phyloP scores from a whole-genome alignment of 495 filamentous ascomycete species.

The Penicillium pancosmium region DNA sequence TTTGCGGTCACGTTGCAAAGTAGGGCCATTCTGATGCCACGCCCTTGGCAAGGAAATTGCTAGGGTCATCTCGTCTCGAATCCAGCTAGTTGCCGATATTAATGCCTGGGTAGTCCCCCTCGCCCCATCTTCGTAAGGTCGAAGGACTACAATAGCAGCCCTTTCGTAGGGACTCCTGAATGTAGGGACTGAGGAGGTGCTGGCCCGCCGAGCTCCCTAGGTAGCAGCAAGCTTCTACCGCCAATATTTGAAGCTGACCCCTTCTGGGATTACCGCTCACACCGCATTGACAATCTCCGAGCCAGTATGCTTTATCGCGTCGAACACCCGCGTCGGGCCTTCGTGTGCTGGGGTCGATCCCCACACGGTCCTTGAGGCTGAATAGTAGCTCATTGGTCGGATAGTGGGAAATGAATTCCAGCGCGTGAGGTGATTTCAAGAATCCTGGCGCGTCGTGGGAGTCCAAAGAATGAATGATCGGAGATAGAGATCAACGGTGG shows the following conservation, averaged over 20 bases:
- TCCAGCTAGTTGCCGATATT: constrained; percentile 45
- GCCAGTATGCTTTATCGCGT: constrained; percentile 29
- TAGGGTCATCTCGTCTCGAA: constrained; percentile 54
- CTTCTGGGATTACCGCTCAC: constrained; percentile 49
- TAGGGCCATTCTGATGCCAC: constrained; percentile 59
- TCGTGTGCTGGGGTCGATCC: constrained; percentile 7
- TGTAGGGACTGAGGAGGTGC: constrained; percentile 24
- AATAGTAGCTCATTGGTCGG: constrained; percentile 55
- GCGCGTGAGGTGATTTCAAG: constrained; percentile 49
- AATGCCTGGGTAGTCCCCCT: constrained; percentile 50
- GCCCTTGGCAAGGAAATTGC: constrained; percentile 56
- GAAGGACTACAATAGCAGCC: constrained; percentile 50
- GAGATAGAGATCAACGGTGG: constrained; percentile 32
- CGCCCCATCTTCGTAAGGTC: constrained; percentile 64
- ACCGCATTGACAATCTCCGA: constrained; percentile 46
- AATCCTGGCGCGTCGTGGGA: constrained; percentile 42
- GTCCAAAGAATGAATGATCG: constrained; percentile 49
- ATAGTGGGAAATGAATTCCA: constrained; percentile 56
- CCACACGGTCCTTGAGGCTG: constrained; percentile 48
- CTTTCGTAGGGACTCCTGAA: constrained; percentile 50
- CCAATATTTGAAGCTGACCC: constrained; percentile 13
- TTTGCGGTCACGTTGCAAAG: constrained; percentile 37
- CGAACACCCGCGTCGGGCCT: constrained; percentile 57
- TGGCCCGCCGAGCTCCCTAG: neutral
- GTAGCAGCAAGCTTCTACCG: neutral